Evolutionary conservation across 1,139 yeast species (phyloP).

Genomic region (Geotrichum fermentans): DNA sequence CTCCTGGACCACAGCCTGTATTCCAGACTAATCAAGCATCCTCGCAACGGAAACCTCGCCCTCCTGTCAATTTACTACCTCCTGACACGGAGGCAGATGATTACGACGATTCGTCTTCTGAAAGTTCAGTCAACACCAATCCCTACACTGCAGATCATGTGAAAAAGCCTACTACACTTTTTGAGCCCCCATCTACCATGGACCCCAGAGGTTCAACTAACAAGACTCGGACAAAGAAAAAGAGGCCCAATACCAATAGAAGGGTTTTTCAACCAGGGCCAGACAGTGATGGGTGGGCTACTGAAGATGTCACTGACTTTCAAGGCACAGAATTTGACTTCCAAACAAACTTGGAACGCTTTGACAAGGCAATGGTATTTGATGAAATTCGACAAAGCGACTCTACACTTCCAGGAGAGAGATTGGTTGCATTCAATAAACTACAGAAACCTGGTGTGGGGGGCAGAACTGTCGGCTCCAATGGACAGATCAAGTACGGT

Average conservation of each 20-base stretch:
- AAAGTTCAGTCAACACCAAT: conserved; percentile 21
- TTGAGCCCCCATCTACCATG: background rate
- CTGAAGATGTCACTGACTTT: conserved; percentile 47
- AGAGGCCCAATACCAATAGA: background rate
- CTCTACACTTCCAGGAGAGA: conserved; percentile 51
- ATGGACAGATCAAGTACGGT: conserved; percentile 44
- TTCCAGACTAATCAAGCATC: too few species aligned
- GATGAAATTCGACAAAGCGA: conserved; percentile 68
- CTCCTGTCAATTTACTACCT: conserved; percentile 18
- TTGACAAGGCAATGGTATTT: conserved; percentile 76
- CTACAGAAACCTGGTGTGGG: conserved; percentile 8
- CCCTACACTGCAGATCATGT: conserved; percentile 24
- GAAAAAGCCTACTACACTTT: background rate
- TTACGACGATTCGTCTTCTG: conserved; percentile 16
- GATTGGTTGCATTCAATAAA: conserved; percentile 75
- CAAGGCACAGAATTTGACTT: conserved; percentile 67
- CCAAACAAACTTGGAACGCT: conserved; percentile 72
- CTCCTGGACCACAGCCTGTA: background rate
- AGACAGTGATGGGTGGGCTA: conserved; percentile 46
- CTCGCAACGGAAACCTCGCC: background rate
- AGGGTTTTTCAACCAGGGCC: conserved; percentile 19
- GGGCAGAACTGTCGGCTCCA: background rate
- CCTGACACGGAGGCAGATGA: conserved; percentile 11
- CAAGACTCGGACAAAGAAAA: background rate
- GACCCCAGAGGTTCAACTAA: background rate